phyloP scores from a whole-genome alignment of 169 alveolate species.

The Condylostoma magnum region DNA sequence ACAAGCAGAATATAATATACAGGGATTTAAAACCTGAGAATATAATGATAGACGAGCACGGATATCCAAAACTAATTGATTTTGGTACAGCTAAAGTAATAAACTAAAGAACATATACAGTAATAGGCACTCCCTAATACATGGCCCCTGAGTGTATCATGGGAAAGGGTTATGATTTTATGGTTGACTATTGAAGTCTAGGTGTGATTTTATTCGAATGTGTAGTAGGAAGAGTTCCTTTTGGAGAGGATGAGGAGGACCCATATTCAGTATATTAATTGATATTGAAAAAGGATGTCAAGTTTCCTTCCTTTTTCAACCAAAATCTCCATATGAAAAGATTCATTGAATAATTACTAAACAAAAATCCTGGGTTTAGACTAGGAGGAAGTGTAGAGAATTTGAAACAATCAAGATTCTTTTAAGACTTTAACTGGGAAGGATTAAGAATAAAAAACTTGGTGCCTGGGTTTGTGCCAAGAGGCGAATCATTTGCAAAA shows the following conservation, averaged over 20 bases:
- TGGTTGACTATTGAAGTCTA: constrained; percentile 45
- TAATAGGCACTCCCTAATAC: constrained; percentile 51
- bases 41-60: constrained; percentile 41
- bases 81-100: constrained; percentile 66
- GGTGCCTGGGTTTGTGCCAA: no score
- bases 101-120: constrained; percentile 27
- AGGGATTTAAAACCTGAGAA: constrained; percentile 34
- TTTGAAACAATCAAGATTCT: constrained; percentile 31
- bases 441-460: constrained; percentile 33
- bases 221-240: constrained; percentile 46
- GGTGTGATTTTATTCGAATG: constrained; percentile 48
- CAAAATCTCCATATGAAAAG: constrained; percentile 15
- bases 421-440: constrained; percentile 50
- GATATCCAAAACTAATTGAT: constrained; percentile 58
- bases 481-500: no score
- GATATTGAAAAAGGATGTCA: constrained; percentile 29
- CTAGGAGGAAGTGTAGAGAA: constrained; percentile 13
- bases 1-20: constrained; percentile 4
- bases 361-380: constrained; percentile 34
- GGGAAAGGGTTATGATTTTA: constrained; percentile 43
- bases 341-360: constrained; percentile 38
- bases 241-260: constrained; percentile 43
- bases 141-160: constrained; percentile 56
- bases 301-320: constrained; percentile 36
- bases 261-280: constrained; percentile 36